Percentiles rank a stretch among this genome's conserved stretches.
phyloP scores from a whole-genome alignment of 2,329 filamentous ascomycete species.

The Calonectria pauciramosa region DNA sequence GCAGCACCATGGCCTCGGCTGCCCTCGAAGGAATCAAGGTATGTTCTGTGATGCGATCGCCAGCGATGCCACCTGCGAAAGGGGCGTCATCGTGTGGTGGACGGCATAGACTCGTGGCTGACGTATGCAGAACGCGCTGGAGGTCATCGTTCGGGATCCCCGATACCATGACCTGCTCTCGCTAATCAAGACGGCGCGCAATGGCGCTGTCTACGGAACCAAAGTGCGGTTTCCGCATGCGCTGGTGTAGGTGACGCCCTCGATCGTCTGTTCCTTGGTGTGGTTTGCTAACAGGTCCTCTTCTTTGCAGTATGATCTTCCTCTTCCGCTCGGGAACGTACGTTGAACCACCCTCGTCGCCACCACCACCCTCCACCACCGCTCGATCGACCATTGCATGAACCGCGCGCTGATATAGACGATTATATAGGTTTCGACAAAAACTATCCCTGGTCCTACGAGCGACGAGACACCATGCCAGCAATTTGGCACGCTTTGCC shows the following conservation, averaged over 20 bases:
- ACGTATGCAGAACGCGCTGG: slow-evolving; percentile 71
- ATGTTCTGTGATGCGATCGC: slow-evolving; percentile 18
- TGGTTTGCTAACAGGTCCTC: slow-evolving; percentile 34
- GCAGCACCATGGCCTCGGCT: slow-evolving; percentile 43
- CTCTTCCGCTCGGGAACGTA: slow-evolving; percentile 93
- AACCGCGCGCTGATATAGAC: slow-evolving; percentile 32
- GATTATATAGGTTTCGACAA: slow-evolving; percentile 70
- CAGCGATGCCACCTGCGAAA: background rate
- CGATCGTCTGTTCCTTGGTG: background rate
- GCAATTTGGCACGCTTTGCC: slow-evolving; percentile 92
- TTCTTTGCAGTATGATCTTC: slow-evolving; percentile 83
- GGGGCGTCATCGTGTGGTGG: background rate
- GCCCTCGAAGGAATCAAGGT: slow-evolving; percentile 49
- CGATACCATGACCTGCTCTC: slow-evolving; percentile 87
- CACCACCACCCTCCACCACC: slow-evolving; percentile 9
- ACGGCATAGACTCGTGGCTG: background rate
- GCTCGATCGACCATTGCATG: background rate
- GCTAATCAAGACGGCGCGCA: slow-evolving; percentile 92
- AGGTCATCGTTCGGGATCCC: slow-evolving; percentile 85
- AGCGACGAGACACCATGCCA: slow-evolving; percentile 91
- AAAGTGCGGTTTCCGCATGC: slow-evolving; percentile 99
- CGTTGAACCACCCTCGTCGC: slow-evolving; percentile 49
- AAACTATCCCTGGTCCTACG: slow-evolving; percentile 84
- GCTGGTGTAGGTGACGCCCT: slow-evolving; percentile 72
- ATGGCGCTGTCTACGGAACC: slow-evolving; percentile 95